Percentiles rank a stretch among this genome's conserved stretches.
These are phyloP conservation scores for Phylloboletellus chloephorus DNA, from an alignment of 1,284 basidiomycete species.

Conservation along the genomic window DNA sequence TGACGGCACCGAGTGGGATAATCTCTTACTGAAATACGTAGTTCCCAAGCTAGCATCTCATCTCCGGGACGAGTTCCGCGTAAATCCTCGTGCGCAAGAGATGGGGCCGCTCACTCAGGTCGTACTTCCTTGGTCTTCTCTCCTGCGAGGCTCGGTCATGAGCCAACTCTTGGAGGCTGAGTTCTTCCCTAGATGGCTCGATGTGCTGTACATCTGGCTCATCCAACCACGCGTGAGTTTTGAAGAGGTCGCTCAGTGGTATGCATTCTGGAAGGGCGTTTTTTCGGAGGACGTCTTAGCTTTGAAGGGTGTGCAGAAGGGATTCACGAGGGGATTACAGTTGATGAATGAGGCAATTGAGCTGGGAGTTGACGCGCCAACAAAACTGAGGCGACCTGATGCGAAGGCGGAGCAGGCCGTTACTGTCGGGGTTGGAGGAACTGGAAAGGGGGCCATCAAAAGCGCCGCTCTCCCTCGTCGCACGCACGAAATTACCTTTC, in stretches of 20 bases:
- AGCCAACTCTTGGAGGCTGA: slow-evolving; percentile 80
- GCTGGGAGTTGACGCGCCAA: slow-evolving; percentile 69
- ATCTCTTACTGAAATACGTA: slow-evolving; percentile 83
- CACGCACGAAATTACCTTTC: slow-evolving; percentile 82
- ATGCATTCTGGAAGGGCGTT: slow-evolving; percentile 78
- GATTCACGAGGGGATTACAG: slow-evolving; percentile 82
- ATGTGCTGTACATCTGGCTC: slow-evolving; percentile 89
- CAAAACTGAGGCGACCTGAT: slow-evolving; percentile 62
- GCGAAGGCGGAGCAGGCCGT: slow-evolving; percentile 40
- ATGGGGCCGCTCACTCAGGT: slow-evolving; percentile 71
- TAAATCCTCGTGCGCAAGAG: slow-evolving; percentile 88
- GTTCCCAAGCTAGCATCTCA: slow-evolving; percentile 83
- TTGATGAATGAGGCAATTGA: slow-evolving; percentile 91
- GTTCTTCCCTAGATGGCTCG: slow-evolving; percentile 96
- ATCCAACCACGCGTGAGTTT: slow-evolving; percentile 77
- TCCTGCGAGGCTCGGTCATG: slow-evolving; percentile 74
- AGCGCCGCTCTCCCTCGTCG: slow-evolving; percentile 38
- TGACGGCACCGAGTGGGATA: slow-evolving; percentile 80
- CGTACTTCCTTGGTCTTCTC: slow-evolving; percentile 71
- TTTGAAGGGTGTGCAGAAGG: slow-evolving; percentile 62
- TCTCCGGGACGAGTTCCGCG: slow-evolving; percentile 75
- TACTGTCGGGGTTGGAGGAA: slow-evolving; percentile 21
- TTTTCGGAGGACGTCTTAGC: slow-evolving; percentile 69
- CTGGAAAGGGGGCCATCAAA: slow-evolving; percentile 16
- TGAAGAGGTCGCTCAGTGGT: slow-evolving; percentile 92